These are phyloP conservation scores for Nemania sp. DNA, from an alignment of 2,329 filamentous ascomycete genomes.

Conservation along the genomic window DNA sequence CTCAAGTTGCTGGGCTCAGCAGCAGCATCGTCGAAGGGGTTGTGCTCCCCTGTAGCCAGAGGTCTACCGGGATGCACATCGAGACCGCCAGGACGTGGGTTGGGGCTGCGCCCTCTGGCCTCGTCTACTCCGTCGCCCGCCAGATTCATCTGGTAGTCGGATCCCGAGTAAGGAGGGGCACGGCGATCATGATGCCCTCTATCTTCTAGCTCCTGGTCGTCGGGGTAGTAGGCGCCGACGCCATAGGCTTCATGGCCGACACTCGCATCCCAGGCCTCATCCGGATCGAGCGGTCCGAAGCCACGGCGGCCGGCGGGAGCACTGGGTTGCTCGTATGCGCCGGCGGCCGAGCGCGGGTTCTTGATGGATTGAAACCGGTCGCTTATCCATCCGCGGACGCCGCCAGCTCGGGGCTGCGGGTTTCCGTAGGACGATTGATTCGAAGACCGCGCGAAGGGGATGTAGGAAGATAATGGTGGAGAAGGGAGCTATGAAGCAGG, in stretches of 20 bases:
- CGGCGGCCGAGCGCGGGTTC: slow-evolving; percentile 67
- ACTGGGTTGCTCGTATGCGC: slow-evolving; percentile 71
- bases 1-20: slow-evolving; percentile 64
- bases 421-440: slow-evolving; percentile 50
- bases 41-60: slow-evolving; percentile 48
- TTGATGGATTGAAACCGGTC: slow-evolving; percentile 66
- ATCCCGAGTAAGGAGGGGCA: slow-evolving; percentile 32
- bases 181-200: slow-evolving; percentile 28
- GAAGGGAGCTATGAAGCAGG: slow-evolving; percentile 62
- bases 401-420: slow-evolving; percentile 61
- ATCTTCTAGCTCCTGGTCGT: slow-evolving; percentile 73
- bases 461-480: slow-evolving; percentile 68
- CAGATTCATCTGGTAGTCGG: slow-evolving; percentile 56
- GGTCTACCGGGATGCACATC: slow-evolving; percentile 38
- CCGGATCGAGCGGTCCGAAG: slow-evolving; percentile 74
- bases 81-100: slow-evolving; percentile 44
- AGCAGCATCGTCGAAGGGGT: slow-evolving; percentile 73
- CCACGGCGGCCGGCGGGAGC: slow-evolving; percentile 54
- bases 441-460: slow-evolving; percentile 67
- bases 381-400: slow-evolving; percentile 74
- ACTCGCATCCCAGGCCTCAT: slow-evolving; percentile 83
- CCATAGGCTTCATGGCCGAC: slow-evolving; percentile 69
- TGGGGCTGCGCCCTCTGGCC: slow-evolving; percentile 50
- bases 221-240: slow-evolving; percentile 40
- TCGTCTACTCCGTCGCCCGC: slow-evolving; percentile 34